Base-by-base conservation (phyloP, 495 filamentous ascomycete genomes). In the Xylona heveae region DNA sequence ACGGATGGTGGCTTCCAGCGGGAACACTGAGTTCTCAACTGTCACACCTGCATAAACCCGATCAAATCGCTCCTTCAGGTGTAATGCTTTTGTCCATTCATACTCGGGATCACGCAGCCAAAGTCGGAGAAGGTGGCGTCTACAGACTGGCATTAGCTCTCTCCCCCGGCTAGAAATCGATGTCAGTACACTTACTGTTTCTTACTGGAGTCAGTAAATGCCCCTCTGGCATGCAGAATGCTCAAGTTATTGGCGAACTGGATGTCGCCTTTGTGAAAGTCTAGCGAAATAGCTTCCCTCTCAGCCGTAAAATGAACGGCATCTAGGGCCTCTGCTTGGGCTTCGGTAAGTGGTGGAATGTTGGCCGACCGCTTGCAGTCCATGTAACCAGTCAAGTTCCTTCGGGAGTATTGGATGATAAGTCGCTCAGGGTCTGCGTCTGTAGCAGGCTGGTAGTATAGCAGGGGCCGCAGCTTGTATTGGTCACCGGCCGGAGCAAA, bases 321-420 rank as follows among this genome's bases (percentile, higher is more conserved):
- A 39, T 76, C 71, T 4, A 78, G 53, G 2, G 71, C 73, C 40
- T 78, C 73, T 4, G 68, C 67, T 42, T 79, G 72, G 0, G 62
- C 68, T 45, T 74, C 65, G 0, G 60, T 66, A 8, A 74, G 69
- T 1, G 66, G 57, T 2, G 71, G 68, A 22, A 75, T 66, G 20
- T 51, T 32, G 5, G 51, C 22, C 0, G 54, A 62, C 6, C 66
- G 52, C 6, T 63, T 65, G 6, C 63, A 53, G 9, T 54, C 52
- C 31, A 53, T 51, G 43, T 60, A 70, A 0, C 70, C 68, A 3
- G 66, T 67, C 38, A 74, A 67, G 24, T 52, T 54, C 0, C 66
- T 57, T 1, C 70, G 55, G 0, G 64, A 58, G 38, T 67, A 75
- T 24, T 66, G 59, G 19, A 68, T 51, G 3, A 65, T 48, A 0